Conservation (phyloP, 768 basidiomycete species). For the Mycena sanguinolenta region DNA sequence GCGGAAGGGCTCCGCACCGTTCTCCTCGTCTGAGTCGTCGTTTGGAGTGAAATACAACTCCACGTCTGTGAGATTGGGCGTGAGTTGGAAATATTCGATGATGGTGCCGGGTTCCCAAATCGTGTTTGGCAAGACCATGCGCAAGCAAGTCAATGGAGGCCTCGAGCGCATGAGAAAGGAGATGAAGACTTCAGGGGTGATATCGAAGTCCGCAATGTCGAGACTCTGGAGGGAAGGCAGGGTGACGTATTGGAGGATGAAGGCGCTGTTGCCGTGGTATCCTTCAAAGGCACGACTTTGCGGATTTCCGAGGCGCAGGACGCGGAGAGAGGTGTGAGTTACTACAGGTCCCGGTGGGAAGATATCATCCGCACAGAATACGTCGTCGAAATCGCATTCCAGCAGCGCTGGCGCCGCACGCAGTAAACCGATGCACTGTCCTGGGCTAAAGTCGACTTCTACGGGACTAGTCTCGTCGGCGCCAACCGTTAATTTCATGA, state of each 20-base stretch:
- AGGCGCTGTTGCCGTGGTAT: neutral
- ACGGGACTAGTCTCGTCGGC: neutral
- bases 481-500: slow-evolving; percentile 3
- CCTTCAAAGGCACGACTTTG: slow-evolving; percentile 2
- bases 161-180: neutral
- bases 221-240: slow-evolving; percentile 6
- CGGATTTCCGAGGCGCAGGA: slow-evolving; percentile 3
- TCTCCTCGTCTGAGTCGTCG: neutral
- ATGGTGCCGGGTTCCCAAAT: neutral
- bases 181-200: neutral
- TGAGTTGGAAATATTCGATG: neutral
- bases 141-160: neutral
- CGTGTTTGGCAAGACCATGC: neutral
- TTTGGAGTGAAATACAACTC: neutral
- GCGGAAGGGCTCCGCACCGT: neutral
- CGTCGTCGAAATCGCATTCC: slow-evolving; percentile 4
- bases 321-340: neutral
- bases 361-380: neutral
- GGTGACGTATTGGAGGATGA: neutral
- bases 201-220: slow-evolving; percentile 3
- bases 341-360: neutral
- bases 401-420: slow-evolving; percentile 5
- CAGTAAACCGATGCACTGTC: slow-evolving; percentile 3
- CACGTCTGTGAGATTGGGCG: slow-evolving; percentile 8
- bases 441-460: neutral